Evolutionary conservation across 305 asterid species (phyloP), one percentile per base, ranked within the genome.

Genomic region (Solanum hybrid): DNA sequence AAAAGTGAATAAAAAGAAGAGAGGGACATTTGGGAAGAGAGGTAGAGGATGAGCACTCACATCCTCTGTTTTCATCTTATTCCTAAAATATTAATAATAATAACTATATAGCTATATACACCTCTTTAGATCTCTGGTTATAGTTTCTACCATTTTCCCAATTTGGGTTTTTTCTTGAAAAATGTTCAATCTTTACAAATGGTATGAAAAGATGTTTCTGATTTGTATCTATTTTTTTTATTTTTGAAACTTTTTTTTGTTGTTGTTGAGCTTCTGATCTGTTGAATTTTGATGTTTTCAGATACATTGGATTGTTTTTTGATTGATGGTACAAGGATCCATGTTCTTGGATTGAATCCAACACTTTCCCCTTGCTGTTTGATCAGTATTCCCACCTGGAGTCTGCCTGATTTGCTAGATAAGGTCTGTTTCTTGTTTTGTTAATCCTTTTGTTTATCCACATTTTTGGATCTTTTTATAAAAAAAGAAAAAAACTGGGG

Each of bases 41-140:
- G 90, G 90, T 87, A 93, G 90, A 92, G 92, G 91, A 94, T 93
- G 94, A 95, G 94, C 92, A 94, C 93, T 91, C 94, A 90, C 91
- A 91, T 88, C 91, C 93, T 69, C 91, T 90, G 92, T 92, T 93
- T 91, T 92, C 92, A 88, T 91, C 90, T 64, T 66, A 78, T 76
- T 81, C 71, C 87, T 26, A 81, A 13, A 80, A 7, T 40, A 40
- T 7, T 81, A 27, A 15, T 80, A 81, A 7, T 26, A 81, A 6
- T 24, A 80, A 27, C 37, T 81, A 42, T 42, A 81, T 45, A 81
- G 10, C 69, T 38, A 19, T 78, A 78, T 90, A 93, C 88, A 45
- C 91, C 79, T 90, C 90, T 93, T 90, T 90, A 93, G 96, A 94
- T 94, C 95, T 93, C 92, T 85, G 84, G 1, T 42, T 81, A 26